Conservation (phyloP, 139 green algal species). For the Asterochloris erici region DNA sequence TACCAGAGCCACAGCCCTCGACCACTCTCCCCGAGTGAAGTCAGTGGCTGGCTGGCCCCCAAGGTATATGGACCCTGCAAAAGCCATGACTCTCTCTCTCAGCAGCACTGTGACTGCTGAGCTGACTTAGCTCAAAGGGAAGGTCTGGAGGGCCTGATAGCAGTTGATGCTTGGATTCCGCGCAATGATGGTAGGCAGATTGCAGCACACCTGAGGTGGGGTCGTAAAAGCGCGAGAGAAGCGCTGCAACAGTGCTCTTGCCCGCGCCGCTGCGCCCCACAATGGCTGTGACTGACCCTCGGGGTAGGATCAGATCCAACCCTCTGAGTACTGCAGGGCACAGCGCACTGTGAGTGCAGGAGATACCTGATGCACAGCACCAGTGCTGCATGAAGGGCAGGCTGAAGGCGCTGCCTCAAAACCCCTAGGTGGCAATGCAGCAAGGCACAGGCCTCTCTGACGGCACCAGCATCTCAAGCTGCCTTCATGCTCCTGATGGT, state of each 20-base stretch:
- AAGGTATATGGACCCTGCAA: constrained; percentile 36
- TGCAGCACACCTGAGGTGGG: not conserved
- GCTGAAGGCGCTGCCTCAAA: constrained; percentile 2
- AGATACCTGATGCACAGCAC: too few relatives aligned
- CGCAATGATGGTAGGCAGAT: too few relatives aligned
- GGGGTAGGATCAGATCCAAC: constrained; percentile 62
- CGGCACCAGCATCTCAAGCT: too few relatives aligned
- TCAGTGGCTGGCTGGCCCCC: constrained; percentile 11
- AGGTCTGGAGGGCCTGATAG: too few relatives aligned
- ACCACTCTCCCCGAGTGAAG: constrained; percentile 69
- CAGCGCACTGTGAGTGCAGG: not conserved
- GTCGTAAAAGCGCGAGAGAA: constrained; percentile 68
- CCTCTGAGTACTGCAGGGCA: constrained; percentile 46
- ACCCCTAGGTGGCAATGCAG: not conserved
- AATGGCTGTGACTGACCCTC: constrained; percentile 75
- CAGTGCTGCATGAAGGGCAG: too few relatives aligned
- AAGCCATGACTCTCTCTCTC: too few relatives aligned
- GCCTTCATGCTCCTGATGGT: too few relatives aligned
- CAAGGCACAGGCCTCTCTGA: too few relatives aligned
- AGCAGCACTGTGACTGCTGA: not conserved
- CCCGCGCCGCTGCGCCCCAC: constrained; percentile 79
- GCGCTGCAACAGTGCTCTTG: constrained; percentile 77
- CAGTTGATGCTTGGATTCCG: too few relatives aligned
- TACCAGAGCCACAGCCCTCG: constrained; percentile 62
- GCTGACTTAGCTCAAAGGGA: too few relatives aligned